Base-by-base conservation (phyloP, 257 asterid species). In the Ehretia macrophylla region DNA sequence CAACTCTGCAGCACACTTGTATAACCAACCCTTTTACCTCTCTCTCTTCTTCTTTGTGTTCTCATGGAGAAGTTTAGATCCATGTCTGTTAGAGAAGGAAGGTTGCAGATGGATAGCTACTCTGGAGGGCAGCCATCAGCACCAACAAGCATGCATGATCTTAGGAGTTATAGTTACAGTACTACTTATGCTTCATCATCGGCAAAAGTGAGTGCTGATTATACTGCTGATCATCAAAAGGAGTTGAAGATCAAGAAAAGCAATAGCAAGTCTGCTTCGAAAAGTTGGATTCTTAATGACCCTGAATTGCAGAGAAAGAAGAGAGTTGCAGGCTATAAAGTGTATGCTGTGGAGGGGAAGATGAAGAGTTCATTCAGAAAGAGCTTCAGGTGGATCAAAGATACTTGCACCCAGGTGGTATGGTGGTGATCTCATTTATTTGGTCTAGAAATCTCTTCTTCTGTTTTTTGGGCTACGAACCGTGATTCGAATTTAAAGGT, bases 361-460 rank as follows among this genome's bases (percentile, higher is more conserved):
- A 70, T 89, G 87, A 86, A 86, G 76, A 92, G 95, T 20, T 78
- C 85, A 70, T 18, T 89, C 0, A 75, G 81, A 32, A 84, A 75
- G 73, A 89, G 92, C 63, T 79, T 84, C 57, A 84, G 81, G 64
- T 89, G 97, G 97, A 84, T 89, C 49, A 86, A 86, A 42, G 71
- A 83, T 18, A 61, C 89, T 45, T 84, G 86, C 73, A 73, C 63
- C 56, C 79, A 79, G 32, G 82, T 84, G 0, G 78, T 86, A 45
- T 77, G 92, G 1, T 56, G 79, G 32, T 77, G 89, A 88, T 88
- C 1, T 45, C 8, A 4, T 45, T 11, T 17, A 1, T 45, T 4
- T 42, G 12, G 14, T 14, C 12, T 17, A 4, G 17, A 45, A 45
- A 45, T 8, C 14, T 10, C 1, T 42, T 42, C 14, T 42, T 2